phyloP scores from a whole-genome alignment of 352 stramenopile species.

The Globisporangium camurandrum region DNA sequence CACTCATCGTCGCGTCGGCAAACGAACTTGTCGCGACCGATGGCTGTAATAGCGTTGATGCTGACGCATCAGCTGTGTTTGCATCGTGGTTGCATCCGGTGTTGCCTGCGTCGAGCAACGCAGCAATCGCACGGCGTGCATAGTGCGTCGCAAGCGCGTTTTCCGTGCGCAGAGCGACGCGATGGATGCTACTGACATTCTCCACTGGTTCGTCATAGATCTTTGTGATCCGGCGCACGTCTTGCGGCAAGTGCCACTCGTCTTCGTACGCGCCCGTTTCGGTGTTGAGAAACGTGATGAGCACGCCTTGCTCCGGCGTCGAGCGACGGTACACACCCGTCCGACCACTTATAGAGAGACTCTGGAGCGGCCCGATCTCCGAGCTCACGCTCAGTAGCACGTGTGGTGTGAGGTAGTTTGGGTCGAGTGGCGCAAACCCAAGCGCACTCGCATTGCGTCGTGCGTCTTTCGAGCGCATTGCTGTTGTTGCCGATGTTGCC shows the following conservation, averaged over 20 bases:
- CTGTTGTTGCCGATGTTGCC: background rate
- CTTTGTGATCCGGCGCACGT: conserved; percentile 67
- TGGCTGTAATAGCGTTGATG: conserved; percentile 8
- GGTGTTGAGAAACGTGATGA: conserved; percentile 81
- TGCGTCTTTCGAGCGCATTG: background rate
- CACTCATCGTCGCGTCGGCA: conserved; percentile 30
- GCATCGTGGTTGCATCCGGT: conserved; percentile 1
- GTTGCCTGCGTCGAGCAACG: conserved; percentile 19
- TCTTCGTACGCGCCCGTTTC: conserved; percentile 83
- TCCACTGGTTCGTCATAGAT: conserved; percentile 77
- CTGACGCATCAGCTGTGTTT: background rate
- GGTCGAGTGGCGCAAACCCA: conserved; percentile 61
- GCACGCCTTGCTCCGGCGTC: conserved; percentile 49
- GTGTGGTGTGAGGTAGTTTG: conserved; percentile 60
- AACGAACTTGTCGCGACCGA: conserved; percentile 8
- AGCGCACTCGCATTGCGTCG: conserved; percentile 17
- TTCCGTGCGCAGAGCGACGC: conserved; percentile 66
- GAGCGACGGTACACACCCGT: conserved; percentile 63
- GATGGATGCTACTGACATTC: conserved; percentile 65
- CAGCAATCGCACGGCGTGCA: conserved; percentile 45
- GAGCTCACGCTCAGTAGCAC: conserved; percentile 76
- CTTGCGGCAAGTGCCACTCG: conserved; percentile 63
- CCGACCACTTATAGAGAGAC: conserved; percentile 48
- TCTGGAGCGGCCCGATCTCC: conserved; percentile 59
- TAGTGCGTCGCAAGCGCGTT: conserved; percentile 81